Evolutionary conservation across 1,284 basidiomycete species (phyloP), one percentile per base, ranked within the genome.

Genomic region (Flammula alnicola): DNA sequence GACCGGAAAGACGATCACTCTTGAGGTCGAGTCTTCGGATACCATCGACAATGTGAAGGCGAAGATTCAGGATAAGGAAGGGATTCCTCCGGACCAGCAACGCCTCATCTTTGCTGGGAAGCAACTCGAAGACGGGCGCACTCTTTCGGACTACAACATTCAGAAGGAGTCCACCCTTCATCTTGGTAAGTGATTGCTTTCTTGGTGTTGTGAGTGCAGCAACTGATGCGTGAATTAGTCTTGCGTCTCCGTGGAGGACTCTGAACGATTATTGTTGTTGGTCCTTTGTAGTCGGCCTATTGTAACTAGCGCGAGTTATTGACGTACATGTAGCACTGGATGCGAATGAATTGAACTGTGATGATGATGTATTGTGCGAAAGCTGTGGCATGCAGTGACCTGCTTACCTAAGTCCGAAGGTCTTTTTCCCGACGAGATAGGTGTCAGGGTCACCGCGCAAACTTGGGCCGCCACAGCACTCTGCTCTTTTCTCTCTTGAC

Each of bases 71-170:
- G 74, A 76, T 59, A 76, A 76, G 66, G 74, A 75, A 29, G 61
- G 79, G 52, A 81, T 81, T 56, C 81, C 81, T 49, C 80, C 81
- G 57, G 81, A 83, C 70, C 81, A 83, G 64, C 80, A 83, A 66
- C 80, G 81, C 63, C 69, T 83, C 55, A 84, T 84, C 68, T 84
- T 83, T 59, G 81, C 77, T 57, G 80, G 81, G 47, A 80, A 84
- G 71, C 83, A 85, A 66, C 76, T 85, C 53, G 81, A 84, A 64
- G 83, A 85, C 62, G 84, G 83, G 0, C 66, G 71, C n/a, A 71
- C 70, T 6, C 63, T 72, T 11, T 72, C 71, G 44, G 59, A 62
- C 44, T 62, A 61, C 44, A 60, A 62, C 41, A 62, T 59, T 12
- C 59, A 62, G 54, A 61, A 62, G 44, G 72, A 72, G 58, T 70